A percentile compares a stretch with the other conserved stretches of the same genome.
These are phyloP conservation scores for Scortechinia acanthostroma DNA, from an alignment of 2,329 filamentous ascomycete genomes.

Conservation along the genomic window DNA sequence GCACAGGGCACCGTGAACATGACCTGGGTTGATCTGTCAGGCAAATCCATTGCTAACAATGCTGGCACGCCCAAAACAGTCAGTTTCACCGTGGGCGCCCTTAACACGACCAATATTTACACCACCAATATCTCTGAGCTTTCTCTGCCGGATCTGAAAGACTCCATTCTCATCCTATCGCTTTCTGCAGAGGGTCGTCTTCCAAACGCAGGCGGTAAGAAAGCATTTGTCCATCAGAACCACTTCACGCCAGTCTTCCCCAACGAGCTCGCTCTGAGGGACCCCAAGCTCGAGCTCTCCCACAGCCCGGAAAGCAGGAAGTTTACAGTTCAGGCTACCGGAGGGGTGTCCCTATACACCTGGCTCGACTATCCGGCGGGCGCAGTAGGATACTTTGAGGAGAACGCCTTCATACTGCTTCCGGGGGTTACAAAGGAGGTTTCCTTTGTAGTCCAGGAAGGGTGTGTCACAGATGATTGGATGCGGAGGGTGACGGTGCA, in stretches of 20 bases:
- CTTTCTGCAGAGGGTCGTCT: neutral
- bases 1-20: conserved; percentile 34
- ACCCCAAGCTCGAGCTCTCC: conserved; percentile 23
- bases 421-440: conserved; percentile 33
- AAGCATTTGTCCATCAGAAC: neutral
- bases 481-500: conserved; percentile 41
- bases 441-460: conserved; percentile 30
- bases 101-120: conserved; percentile 17
- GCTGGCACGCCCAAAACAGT: conserved; percentile 12
- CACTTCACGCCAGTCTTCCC: neutral
- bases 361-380: conserved; percentile 43
- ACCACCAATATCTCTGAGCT: neutral
- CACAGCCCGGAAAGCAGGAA: conserved; percentile 16
- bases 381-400: conserved; percentile 38
- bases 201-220: neutral
- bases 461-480: too few relatives aligned
- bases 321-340: conserved; percentile 37
- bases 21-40: conserved; percentile 41
- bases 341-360: conserved; percentile 40
- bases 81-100: conserved; percentile 14
- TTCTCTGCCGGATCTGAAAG: neutral
- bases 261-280: neutral
- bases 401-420: conserved; percentile 41
- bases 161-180: neutral
- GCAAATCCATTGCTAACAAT: conserved; percentile 21